These are phyloP conservation scores for Spathaspora arborariae DNA, from an alignment of 805 yeast species.

Conservation along the genomic window DNA sequence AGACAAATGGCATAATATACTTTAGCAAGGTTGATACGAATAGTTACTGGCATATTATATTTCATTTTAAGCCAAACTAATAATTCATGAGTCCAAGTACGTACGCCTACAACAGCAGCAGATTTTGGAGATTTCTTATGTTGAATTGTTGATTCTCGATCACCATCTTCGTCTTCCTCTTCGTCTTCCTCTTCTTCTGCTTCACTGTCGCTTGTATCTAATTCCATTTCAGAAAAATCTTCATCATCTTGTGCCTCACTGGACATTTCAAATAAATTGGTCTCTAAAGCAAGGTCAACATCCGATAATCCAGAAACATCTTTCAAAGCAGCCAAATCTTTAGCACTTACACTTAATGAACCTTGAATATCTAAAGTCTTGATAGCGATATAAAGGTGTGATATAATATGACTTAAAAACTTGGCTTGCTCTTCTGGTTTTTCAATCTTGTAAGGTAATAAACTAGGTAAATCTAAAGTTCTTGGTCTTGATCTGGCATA, in stretches of 20 bases:
- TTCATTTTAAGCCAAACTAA: constrained; percentile 75
- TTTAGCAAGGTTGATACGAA: constrained; percentile 57
- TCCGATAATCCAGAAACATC: constrained; percentile 29
- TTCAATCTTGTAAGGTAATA: constrained; percentile 76
- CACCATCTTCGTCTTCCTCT: constrained; percentile 29
- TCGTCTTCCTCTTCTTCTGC: constrained; percentile 41
- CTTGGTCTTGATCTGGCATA: constrained; percentile 37
- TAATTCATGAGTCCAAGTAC: constrained; percentile 86
- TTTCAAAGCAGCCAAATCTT: constrained; percentile 53
- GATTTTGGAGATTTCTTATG: constrained; percentile 62
- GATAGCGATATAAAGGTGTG: constrained; percentile 75
- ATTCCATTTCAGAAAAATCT: constrained; percentile 10
- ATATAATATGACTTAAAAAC: constrained; percentile 75
- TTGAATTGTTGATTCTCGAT: constrained; percentile 39
- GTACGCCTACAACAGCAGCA: constrained; percentile 69
- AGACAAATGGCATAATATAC: constrained; percentile 72
- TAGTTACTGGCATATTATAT: constrained; percentile 67
- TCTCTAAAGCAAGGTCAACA: constrained; percentile 49
- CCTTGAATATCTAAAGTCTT: constrained; percentile 74
- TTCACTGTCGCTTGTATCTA: constrained; percentile 36
- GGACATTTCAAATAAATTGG: constrained; percentile 43
- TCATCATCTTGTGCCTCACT: constrained; percentile 14
- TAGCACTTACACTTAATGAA: constrained; percentile 58
- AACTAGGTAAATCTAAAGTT: constrained; percentile 36
- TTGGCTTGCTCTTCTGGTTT: constrained; percentile 61